phyloP scores from a whole-genome alignment of 371 early-diverging fungal genomes.

The Mucor lusitanicus region DNA sequence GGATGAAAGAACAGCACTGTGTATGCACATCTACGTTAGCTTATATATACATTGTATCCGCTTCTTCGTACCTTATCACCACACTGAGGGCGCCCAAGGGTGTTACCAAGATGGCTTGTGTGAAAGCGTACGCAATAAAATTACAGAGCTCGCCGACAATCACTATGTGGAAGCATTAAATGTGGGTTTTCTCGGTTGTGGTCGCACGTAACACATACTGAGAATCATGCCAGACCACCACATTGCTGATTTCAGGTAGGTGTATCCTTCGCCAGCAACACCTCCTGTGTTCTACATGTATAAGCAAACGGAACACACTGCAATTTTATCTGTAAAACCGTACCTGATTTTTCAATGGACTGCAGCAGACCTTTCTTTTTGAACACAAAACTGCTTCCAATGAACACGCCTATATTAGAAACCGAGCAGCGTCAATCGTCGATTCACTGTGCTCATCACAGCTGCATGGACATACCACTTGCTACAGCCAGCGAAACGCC shows the following conservation, averaged over 20 bases:
- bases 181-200: background rate
- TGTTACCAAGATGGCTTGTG: slow-evolving; percentile 93
- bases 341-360: slow-evolving; percentile 65
- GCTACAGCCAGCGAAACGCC: slow-evolving; percentile 85
- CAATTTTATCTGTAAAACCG: background rate
- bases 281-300: slow-evolving; percentile 19
- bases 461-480: slow-evolving; percentile 43
- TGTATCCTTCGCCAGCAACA: slow-evolving; percentile 80
- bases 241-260: slow-evolving; percentile 79
- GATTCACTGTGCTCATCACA: background rate
- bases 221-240: slow-evolving; percentile 96
- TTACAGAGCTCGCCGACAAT: slow-evolving; percentile 89
- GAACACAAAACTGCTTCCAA: slow-evolving; percentile 89
- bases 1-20: slow-evolving; percentile 87
- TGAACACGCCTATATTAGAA: slow-evolving; percentile 67
- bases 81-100: slow-evolving; percentile 95
- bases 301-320: background rate
- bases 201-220: slow-evolving; percentile 46
- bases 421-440: background rate
- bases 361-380: slow-evolving; percentile 92
- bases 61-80: slow-evolving; percentile 43
- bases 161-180: slow-evolving; percentile 42
- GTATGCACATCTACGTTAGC: background rate
- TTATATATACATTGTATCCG: no score
- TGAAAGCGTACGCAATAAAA: slow-evolving; percentile 94